phyloP scores from a whole-genome alignment of 2,329 filamentous ascomycete species.

The Coniosporium tulheliwenetii region DNA sequence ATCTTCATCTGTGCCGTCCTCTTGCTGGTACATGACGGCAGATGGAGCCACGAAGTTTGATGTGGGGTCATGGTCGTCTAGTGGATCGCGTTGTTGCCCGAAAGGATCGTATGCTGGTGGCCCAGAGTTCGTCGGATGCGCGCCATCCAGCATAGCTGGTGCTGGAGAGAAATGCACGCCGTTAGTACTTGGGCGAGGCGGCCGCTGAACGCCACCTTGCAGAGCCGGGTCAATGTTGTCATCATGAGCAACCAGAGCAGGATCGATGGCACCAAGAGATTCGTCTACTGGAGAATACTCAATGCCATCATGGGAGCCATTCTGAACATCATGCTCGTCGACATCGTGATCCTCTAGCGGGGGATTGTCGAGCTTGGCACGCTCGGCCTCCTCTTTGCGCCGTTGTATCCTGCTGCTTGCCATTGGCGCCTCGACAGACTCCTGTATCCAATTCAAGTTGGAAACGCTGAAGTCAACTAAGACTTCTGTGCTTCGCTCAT shows the following conservation, averaged over 20 bases:
- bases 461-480: conserved; percentile 83
- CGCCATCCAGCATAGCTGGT: conserved; percentile 4
- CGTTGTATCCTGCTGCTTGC: conserved; percentile 21
- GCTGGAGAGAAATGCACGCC: conserved; percentile 1
- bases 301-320: conserved; percentile 20
- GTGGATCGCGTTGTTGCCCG: not conserved
- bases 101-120: conserved; percentile 1
- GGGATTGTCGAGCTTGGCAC: conserved; percentile 30
- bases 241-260: conserved; percentile 11
- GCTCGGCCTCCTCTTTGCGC: conserved; percentile 37
- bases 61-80: conserved; percentile 6
- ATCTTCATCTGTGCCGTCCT: conserved; percentile 6
- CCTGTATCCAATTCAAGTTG: conserved; percentile 69
- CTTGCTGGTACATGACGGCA: conserved; percentile 6
- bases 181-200: conserved; percentile 1
- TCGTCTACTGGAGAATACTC: conserved; percentile 22
- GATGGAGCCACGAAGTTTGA: conserved; percentile 5
- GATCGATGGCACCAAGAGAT: conserved; percentile 13
- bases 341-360: conserved; percentile 28
- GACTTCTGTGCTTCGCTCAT: conserved; percentile 77
- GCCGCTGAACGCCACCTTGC: conserved; percentile 8
- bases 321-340: conserved; percentile 17
- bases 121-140: conserved; percentile 2
- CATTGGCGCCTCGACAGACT: conserved; percentile 26
- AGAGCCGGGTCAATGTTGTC: conserved; percentile 4